phyloP scores from a whole-genome alignment of 257 asterid genomes.

The Solanum dulcamara region DNA sequence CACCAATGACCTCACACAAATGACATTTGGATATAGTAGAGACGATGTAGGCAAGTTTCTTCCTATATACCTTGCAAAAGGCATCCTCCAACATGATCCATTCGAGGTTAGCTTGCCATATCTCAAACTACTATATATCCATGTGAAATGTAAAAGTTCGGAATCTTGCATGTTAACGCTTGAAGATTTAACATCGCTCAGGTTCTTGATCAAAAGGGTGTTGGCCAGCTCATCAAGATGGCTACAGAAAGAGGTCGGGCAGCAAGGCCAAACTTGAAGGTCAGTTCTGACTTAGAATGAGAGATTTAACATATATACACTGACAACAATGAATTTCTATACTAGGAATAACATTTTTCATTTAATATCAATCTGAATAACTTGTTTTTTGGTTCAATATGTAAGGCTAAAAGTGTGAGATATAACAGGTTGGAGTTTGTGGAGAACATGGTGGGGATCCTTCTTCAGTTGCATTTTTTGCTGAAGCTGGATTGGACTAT shows the following conservation, averaged over 20 bases:
- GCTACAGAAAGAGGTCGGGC: conserved; percentile 92
- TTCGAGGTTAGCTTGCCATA: conserved; percentile 51
- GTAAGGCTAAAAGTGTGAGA: no score
- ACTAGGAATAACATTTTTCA: not conserved
- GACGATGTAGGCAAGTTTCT: conserved; percentile 96
- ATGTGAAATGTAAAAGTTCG: not conserved
- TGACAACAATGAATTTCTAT: not conserved
- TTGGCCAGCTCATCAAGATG: conserved; percentile 84
- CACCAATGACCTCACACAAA: conserved; percentile 91
- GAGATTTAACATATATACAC: not conserved
- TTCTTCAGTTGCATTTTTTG: conserved; percentile 88
- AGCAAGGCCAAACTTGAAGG: conserved; percentile 88
- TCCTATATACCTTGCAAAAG: conserved; percentile 71
- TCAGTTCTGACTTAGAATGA: conserved; percentile 5
- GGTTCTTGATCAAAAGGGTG: conserved; percentile 96
- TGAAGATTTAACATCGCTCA: not conserved
- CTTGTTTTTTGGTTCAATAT: no score
- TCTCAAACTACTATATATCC: not conserved
- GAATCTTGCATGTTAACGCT: not conserved
- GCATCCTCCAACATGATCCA: conserved; percentile 88
- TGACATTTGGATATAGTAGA: conserved; percentile 96
- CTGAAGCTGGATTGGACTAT: conserved; percentile 79
- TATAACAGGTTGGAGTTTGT: conserved; percentile 71
- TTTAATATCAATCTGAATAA: no score
- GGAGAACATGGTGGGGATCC: conserved; percentile 99